Evolutionary conservation across 2,329 filamentous ascomycete species (phyloP).

Genomic region (Nothophoma quercina): DNA sequence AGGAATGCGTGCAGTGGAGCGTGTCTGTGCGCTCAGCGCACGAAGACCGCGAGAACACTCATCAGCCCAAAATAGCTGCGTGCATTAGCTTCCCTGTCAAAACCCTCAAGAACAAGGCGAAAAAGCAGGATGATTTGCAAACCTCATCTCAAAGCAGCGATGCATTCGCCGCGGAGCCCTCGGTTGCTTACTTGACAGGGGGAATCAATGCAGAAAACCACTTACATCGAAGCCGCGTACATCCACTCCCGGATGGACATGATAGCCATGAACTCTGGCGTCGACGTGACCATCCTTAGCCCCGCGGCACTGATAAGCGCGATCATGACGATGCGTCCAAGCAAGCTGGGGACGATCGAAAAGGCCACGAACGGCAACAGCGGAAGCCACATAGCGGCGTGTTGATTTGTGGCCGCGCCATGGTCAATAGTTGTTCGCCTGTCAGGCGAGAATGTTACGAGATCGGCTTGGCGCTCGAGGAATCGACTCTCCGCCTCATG

Average conservation of each 20-base stretch:
- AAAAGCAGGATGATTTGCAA: not conserved
- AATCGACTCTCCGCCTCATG: conserved; percentile 67
- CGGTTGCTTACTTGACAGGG: conserved; percentile 1
- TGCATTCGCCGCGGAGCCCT: not conserved
- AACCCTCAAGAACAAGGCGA: conserved; percentile 22
- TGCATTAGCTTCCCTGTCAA: conserved; percentile 39
- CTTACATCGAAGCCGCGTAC: conserved; percentile 50
- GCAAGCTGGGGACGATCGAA: conserved; percentile 52
- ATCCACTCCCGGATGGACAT: conserved; percentile 52
- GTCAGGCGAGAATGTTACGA: conserved; percentile 54
- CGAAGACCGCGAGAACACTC: conserved; percentile 50
- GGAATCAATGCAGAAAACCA: conserved; percentile 28
- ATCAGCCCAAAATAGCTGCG: conserved; percentile 52
- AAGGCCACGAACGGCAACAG: conserved; percentile 52
- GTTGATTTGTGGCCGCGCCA: conserved; percentile 28
- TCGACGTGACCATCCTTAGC: conserved; percentile 45
- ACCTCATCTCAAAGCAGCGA: not conserved
- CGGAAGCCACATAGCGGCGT: conserved; percentile 45
- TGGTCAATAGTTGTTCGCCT: conserved; percentile 22
- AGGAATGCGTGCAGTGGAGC: conserved; percentile 18
- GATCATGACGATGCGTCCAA: conserved; percentile 52
- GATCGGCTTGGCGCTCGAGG: conserved; percentile 63
- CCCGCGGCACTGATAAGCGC: conserved; percentile 48
- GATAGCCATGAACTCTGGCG: conserved; percentile 41
- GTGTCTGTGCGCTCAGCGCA: conserved; percentile 37